These are phyloP conservation scores for Mortierella hygrophila DNA, from an alignment of 192 early-diverging fungal species.

Conservation along the genomic window DNA sequence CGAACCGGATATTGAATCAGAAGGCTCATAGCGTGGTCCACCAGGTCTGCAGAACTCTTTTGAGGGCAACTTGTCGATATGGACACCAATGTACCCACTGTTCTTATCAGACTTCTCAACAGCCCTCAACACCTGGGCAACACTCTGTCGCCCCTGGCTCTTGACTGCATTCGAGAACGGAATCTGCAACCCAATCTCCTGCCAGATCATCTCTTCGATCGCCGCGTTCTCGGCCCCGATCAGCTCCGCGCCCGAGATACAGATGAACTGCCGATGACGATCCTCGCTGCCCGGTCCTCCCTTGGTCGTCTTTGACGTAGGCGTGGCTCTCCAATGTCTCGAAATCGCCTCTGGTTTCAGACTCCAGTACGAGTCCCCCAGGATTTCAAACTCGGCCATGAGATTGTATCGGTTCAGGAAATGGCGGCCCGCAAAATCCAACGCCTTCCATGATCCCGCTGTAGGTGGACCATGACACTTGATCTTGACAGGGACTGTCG, in stretches of 20 bases:
- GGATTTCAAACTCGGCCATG: slow-evolving; percentile 34
- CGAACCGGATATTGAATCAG: neutral
- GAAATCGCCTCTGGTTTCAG: slow-evolving; percentile 38
- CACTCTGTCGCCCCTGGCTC: slow-evolving; percentile 9
- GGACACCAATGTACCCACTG: slow-evolving; percentile 40
- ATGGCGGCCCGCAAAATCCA: slow-evolving; percentile 49
- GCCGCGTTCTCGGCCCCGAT: slow-evolving; percentile 29
- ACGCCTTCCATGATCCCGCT: slow-evolving; percentile 39
- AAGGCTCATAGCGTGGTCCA: neutral
- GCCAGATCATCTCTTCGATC: slow-evolving; percentile 45
- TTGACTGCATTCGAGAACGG: slow-evolving; percentile 12
- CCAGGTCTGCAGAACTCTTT: slow-evolving; percentile 22
- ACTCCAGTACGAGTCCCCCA: slow-evolving; percentile 37
- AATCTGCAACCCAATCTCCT: slow-evolving; percentile 29
- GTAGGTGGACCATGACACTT: slow-evolving; percentile 41
- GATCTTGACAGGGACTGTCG: slow-evolving; percentile 12
- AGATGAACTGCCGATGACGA: slow-evolving; percentile 27
- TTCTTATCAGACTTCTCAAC: slow-evolving; percentile 4
- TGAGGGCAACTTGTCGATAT: slow-evolving; percentile 43
- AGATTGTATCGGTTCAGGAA: slow-evolving; percentile 50
- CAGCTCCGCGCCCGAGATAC: slow-evolving; percentile 43
- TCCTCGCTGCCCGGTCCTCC: neutral
- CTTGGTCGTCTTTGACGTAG: neutral
- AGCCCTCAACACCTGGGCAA: slow-evolving; percentile 21
- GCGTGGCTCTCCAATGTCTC: slow-evolving; percentile 25